Evolutionary conservation across 2,329 filamentous ascomycete species (phyloP).

Genomic region (Arthrobotrys entomopaga): DNA sequence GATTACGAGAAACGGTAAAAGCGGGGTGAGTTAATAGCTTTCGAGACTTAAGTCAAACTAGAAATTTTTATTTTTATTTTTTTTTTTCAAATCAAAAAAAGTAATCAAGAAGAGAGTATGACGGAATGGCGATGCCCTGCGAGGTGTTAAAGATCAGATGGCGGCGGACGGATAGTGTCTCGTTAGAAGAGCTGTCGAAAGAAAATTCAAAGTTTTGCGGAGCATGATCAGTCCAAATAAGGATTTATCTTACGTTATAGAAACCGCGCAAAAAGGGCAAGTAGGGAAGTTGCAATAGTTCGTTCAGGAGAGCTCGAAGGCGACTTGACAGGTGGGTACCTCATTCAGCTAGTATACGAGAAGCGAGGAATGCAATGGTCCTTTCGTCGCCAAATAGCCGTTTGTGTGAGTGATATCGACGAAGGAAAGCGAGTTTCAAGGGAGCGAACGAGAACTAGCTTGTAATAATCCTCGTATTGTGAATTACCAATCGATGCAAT

Average conservation of each 20-base stretch:
- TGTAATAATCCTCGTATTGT: conserved; percentile 20
- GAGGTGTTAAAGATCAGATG: conserved; percentile 44
- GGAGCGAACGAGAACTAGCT: neutral
- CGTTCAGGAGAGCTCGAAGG: conserved; percentile 19
- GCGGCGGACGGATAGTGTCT: conserved; percentile 15
- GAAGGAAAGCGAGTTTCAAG: neutral
- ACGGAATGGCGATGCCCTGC: conserved; percentile 8
- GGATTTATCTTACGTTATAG: conserved; percentile 55
- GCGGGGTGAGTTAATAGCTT: conserved; percentile 29
- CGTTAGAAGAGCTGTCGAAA: conserved; percentile 22
- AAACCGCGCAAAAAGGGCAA: conserved; percentile 49
- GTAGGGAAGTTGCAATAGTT: conserved; percentile 20
- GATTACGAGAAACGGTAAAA: conserved; percentile 43
- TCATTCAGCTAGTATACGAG: conserved; percentile 19
- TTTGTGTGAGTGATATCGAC: too few relatives aligned
- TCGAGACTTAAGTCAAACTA: neutral
- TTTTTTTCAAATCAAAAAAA: neutral
- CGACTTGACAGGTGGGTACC: conserved; percentile 28
- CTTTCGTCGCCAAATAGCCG: conserved; percentile 15
- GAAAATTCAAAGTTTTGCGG: conserved; percentile 47
- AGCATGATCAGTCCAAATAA: conserved; percentile 54
- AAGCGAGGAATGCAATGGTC: conserved; percentile 20
- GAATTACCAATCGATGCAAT: conserved; percentile 41
- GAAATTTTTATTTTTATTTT: too few relatives aligned
- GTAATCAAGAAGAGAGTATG: conserved; percentile 1